Evolutionary conservation across 257 asterid species (phyloP), one percentile per base, ranked within the genome.

Genomic region (Ilex asprella): DNA sequence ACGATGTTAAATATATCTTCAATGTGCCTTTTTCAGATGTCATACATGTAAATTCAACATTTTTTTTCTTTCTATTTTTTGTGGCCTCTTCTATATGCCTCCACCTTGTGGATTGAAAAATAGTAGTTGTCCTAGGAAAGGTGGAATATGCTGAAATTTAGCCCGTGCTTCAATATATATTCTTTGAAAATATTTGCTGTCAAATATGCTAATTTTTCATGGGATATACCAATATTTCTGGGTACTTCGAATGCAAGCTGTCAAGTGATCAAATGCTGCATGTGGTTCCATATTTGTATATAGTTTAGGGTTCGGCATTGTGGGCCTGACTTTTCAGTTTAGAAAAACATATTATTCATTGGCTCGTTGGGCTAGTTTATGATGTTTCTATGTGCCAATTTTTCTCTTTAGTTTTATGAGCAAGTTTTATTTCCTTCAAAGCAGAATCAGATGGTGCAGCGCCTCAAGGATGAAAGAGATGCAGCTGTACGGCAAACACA

Each of bases 381-480:
- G 4, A 2, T 11, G 16, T 7, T 16, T 64, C 31, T 41, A 59
- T 55, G 59, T 55, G 56, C 7, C 16, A 41, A 30, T 10, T 31
- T 27, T 41, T 57, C 66, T 73, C 55, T 58, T 35, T 14, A 58
- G 2, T 14, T 5, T n/a, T 44, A 41, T 49, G 53, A 54, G 16
- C 21, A 41, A 6, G 27, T 16, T 14, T 46, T n/a, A 27, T 61
- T 31, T 55, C 56, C 41, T 30, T 49, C 13, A 51, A 49, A 66
- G 16, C 62, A 77, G 80, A 69, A 61, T 32, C 79, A 68, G 61
- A 76, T 64, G 5, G 14, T 80, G 76, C 78, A 74, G 74, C 78
- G 71, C 31, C 73, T 74, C 57, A 74, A 72, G 60, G 86, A 80
- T 46, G 86, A 77, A 70, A 80, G 81, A 65, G 83, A 80, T 61